phyloP scores from a whole-genome alignment of 805 yeast species.

The Pichia ethanolica region DNA sequence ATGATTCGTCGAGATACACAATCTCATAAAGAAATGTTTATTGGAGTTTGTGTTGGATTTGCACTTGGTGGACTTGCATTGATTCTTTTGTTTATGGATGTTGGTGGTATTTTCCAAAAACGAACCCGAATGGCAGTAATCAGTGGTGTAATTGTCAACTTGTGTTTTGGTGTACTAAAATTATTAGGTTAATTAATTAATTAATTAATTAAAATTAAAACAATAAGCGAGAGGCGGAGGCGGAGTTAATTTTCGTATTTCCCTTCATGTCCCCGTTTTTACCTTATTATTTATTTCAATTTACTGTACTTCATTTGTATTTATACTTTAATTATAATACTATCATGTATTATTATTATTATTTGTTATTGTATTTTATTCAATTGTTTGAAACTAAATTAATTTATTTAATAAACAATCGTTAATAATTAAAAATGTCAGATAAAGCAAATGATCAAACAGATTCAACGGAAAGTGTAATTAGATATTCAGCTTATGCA shows the following conservation, averaged over 20 bases:
- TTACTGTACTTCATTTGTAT: no score
- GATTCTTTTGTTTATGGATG: conserved; percentile 51
- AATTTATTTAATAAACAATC: no score
- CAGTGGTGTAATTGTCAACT: conserved; percentile 64
- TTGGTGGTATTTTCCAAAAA: conserved; percentile 48
- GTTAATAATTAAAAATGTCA: no score
- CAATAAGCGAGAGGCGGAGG: no score
- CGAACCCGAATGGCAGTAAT: conserved; percentile 61
- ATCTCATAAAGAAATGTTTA: conserved; percentile 54
- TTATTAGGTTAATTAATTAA: conserved; percentile 26
- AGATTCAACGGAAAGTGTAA: conserved; percentile 20
- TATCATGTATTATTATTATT: no score
- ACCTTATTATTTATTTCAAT: no score
- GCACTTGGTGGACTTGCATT: conserved; percentile 68
- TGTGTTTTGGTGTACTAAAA: conserved; percentile 56
- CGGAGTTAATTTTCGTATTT: no score
- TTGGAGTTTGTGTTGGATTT: conserved; percentile 69
- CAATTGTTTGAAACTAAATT: no score
- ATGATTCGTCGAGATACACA: conserved; percentile 17
- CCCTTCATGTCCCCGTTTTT: no score
- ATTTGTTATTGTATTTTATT: no score
- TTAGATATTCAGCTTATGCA: conserved; percentile 81
- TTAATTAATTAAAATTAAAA: no score
- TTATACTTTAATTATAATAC: no score
- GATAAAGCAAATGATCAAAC: background rate